phyloP scores from a whole-genome alignment of 768 basidiomycete genomes.

The Boletellus sp. region DNA sequence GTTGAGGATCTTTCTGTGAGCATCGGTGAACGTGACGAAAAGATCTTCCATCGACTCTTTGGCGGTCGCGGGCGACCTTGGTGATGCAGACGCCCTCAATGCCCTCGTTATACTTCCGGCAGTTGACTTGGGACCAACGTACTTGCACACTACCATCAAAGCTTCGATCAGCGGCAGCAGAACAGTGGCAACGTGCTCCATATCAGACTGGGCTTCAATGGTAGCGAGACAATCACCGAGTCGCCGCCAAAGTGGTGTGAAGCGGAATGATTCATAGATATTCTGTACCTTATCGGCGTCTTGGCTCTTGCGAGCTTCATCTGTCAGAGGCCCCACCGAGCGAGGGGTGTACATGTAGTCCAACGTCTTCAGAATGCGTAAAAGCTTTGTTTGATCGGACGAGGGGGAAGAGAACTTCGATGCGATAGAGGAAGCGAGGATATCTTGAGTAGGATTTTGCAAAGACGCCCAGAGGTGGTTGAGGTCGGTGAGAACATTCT shows the following conservation, averaged over 20 bases:
- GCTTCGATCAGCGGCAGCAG: conserved; percentile 93
- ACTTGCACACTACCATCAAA: conserved; percentile 98
- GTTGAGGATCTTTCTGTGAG: conserved; percentile 91
- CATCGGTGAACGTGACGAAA: conserved; percentile 90
- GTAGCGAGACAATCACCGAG: conserved; percentile 85
- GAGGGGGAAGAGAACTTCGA: conserved; percentile 92
- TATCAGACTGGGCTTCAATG: conserved; percentile 75
- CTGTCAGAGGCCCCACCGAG: conserved; percentile 37
- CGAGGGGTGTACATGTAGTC: conserved; percentile 90
- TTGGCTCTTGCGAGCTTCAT: conserved; percentile 39
- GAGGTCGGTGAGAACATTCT: conserved; percentile 68
- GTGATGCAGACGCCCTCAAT: conserved; percentile 64
- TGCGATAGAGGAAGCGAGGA: conserved; percentile 64
- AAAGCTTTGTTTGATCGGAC: conserved; percentile 92
- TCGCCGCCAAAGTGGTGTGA: conserved; percentile 82
- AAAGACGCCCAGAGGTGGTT: conserved; percentile 69
- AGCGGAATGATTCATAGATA: conserved; percentile 91
- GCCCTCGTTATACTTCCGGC: conserved; percentile 43
- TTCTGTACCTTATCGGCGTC: conserved; percentile 79
- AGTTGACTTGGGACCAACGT: conserved; percentile 69
- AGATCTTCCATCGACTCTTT: conserved; percentile 84
- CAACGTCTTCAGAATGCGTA: conserved; percentile 93
- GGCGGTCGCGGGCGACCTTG: conserved; percentile 62
- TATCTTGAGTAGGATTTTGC: conserved; percentile 50
- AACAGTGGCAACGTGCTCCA: conserved; percentile 87